Evolutionary conservation across 768 basidiomycete genomes (phyloP).

Genomic region (Lyophyllum semitale): DNA sequence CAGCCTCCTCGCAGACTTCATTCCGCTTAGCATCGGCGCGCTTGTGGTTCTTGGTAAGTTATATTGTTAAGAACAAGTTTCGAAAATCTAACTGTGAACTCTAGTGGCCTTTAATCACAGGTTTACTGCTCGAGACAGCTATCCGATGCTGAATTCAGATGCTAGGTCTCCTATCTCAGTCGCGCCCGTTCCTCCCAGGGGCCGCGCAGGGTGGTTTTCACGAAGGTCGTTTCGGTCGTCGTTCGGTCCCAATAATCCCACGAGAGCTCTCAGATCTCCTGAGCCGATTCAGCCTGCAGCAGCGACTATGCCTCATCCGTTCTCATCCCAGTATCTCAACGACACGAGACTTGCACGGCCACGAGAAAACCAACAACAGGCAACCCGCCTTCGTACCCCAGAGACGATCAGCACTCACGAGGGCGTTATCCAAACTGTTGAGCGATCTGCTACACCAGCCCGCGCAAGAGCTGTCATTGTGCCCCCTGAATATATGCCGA

Average conservation of each 20-base stretch:
- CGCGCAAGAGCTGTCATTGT: background rate
- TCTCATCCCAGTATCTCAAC: conserved; percentile 7
- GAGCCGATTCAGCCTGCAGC: background rate
- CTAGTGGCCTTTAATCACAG: conserved; percentile 12
- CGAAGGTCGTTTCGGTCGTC: conserved; percentile 1
- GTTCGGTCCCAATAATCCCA: background rate
- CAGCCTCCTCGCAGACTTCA: conserved; percentile 14
- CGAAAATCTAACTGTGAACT: background rate
- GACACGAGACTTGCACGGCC: background rate
- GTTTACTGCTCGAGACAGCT: background rate
- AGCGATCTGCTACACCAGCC: background rate
- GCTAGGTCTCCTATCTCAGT: background rate
- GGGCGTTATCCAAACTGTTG: background rate
- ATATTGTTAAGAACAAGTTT: background rate
- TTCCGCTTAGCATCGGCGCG: conserved; percentile 15
- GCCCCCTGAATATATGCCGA: background rate
- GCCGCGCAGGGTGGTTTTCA: conserved; percentile 8
- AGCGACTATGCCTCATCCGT: conserved; percentile 6
- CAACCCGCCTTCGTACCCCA: background rate
- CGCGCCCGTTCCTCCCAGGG: background rate
- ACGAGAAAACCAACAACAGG: background rate
- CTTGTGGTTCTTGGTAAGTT: conserved; percentile 13
- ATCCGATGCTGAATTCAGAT: background rate
- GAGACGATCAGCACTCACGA: background rate
- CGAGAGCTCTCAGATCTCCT: background rate